Evolutionary conservation across 495 filamentous ascomycete species (phyloP), one percentile per base, ranked within the genome.

Genomic region (Podospora pseudocomata): DNA sequence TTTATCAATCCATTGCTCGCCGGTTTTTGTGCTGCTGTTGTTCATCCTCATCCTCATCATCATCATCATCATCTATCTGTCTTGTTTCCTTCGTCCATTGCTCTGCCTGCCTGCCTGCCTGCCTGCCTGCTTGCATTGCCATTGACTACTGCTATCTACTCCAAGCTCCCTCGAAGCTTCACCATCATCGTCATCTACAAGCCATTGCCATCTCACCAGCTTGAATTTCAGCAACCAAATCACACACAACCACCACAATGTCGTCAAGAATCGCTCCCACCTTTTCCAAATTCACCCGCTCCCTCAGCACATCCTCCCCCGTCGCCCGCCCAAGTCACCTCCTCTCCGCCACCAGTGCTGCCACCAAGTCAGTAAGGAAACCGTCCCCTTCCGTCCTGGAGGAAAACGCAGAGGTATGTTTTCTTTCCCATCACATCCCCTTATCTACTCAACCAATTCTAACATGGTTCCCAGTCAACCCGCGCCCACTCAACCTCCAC

Each of bases 211-310:
- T 16, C 9, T 49, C 39, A 11, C 39, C 39, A 49, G 39, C 39
- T 18, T 16, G 16, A 26, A 15, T 30, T 5, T 9, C 13, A 20
- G 39, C 60, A 19, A 23, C n/a, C 44, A 20, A 1, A 32, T 32
- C 7, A 32, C 20, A 63, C 28, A 34, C 53, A 58, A 58, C 30
- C 30, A 49, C 60, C 68, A 67, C 61, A 49, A 78, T 79, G 76
- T 77, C 77, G 65, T 78, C 78, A 18, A 76, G 81, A 62, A 72
- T 83, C 53, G 76, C 79, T 63, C 72, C 73, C 49, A 79, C 81
- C 65, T 72, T 79, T 71, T 68, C 78, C 58, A 82, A 83, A 76
- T 72, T 84, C 66, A 74, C 77, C 72, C 80, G 82, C 68, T 77
- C 77, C 26, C 74, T 84, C 68, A 81, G 74, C 78, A 78, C 79